Conservation (phyloP, 805 yeast genomes). For the Saccharomycodes ludwigii region DNA sequence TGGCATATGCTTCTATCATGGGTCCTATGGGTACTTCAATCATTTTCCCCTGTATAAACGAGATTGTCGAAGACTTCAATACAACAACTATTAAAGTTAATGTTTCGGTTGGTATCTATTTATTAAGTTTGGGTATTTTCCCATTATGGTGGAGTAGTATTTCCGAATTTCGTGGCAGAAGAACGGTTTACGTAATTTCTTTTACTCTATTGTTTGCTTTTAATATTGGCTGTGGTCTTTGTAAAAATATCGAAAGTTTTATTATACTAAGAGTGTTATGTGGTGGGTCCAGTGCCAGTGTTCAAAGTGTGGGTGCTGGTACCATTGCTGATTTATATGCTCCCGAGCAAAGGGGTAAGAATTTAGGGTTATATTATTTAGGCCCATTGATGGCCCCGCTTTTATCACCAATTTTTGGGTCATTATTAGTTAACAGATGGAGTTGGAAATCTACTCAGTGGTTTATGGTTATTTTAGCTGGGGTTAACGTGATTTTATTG, state of each 20-base stretch:
- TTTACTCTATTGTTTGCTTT: constrained; percentile 53
- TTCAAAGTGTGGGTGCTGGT: constrained; percentile 85
- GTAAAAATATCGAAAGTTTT: constrained; percentile 47
- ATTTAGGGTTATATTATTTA: constrained; percentile 68
- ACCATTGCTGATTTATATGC: constrained; percentile 64
- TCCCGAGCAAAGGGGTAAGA: constrained; percentile 59
- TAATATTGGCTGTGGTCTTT: constrained; percentile 57
- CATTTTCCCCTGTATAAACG: constrained; percentile 63
- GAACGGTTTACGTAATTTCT: constrained; percentile 60
- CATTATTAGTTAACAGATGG: constrained; percentile 56
- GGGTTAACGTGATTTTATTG: constrained; percentile 35
- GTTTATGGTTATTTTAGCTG: constrained; percentile 62
- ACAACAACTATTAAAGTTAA: constrained; percentile 54
- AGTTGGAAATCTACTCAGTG: constrained; percentile 89
- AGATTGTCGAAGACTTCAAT: constrained; percentile 39
- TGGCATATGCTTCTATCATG: constrained; percentile 62
- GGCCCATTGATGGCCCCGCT: constrained; percentile 78
- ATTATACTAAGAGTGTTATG: constrained; percentile 58
- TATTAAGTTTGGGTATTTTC: constrained; percentile 61
- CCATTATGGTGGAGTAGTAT: constrained; percentile 86
- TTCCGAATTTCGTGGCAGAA: constrained; percentile 63
- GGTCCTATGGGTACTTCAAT: constrained; percentile 90
- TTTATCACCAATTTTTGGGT: constrained; percentile 69
- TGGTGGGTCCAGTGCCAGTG: constrained; percentile 78
- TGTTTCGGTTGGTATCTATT: constrained; percentile 68